Evolutionary conservation across 83 land plant species (phyloP), one percentile per base, ranked within the genome.

Genomic region (Thuja plicata): DNA sequence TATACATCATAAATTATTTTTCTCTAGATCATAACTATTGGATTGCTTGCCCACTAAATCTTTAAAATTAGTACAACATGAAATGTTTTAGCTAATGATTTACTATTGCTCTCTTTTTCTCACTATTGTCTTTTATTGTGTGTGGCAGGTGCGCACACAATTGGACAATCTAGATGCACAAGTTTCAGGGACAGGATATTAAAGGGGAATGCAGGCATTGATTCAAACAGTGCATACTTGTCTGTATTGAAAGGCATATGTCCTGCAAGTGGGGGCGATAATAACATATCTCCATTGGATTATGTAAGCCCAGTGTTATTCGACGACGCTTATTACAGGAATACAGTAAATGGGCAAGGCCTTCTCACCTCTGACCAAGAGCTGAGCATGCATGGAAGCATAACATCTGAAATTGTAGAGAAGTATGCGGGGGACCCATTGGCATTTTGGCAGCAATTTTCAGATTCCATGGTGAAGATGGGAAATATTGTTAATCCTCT

Each of bases 331-430:
- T 94, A 87, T 81, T 95, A 88, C 87, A 90, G 91, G 3, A 32
- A 73, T 5, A 71, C 94, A 34, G 35, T 92, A 3, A 88, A 70
- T 87, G 95, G 94, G 13, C 92, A 93, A 50, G 95, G 97, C 34
- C 90, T 95, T 4, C 70, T 93, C 27, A 95, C 91, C 88, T 93
- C 95, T 0, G 94, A 95, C 89, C 94, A 94, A 82, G 93, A 91
- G 73, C 24, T 60, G 1, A 35, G 17, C 12, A 55, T 92, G 91
- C 90, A 93, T 85, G 93, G 90, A 1, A 76, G 90, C 52, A 12
- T 91, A 89, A 94, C 94, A 2, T 91, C 82, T 60, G 57, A 83
- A 32, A 87, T 95, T 16, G 94, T 95, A 57, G 54, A 88, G 21
- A 73, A 78, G 27, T 95, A 93, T 52, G 95, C 95, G 5, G 89